phyloP scores from a whole-genome alignment of 2,329 filamentous ascomycete species.

The Pochonia chlamydosporia region DNA sequence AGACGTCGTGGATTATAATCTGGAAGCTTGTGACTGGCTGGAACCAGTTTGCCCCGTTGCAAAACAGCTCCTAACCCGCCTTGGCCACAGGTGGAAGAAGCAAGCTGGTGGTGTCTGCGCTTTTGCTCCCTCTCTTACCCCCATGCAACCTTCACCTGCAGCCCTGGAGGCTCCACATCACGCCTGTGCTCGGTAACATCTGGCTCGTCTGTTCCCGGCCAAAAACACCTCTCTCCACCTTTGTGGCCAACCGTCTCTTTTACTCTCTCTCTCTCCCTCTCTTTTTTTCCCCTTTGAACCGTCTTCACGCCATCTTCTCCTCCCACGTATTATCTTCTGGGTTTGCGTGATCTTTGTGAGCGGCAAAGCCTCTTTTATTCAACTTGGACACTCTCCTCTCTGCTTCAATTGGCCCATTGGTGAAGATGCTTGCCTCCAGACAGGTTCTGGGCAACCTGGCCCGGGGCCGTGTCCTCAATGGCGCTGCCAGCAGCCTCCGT shows the following conservation, averaged over 20 bases:
- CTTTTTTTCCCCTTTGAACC: constrained; percentile 20
- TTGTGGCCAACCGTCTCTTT: constrained; percentile 9
- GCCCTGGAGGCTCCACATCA: constrained; percentile 6
- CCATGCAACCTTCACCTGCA: constrained; percentile 2
- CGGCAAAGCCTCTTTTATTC: constrained; percentile 13
- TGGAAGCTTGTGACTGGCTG: constrained; percentile 18
- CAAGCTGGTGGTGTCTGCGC: background rate
- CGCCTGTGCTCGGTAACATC: constrained; percentile 13
- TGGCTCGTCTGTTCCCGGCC: constrained; percentile 11
- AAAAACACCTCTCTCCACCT: constrained; percentile 22
- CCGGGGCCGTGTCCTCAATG: constrained; percentile 51
- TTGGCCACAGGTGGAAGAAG: background rate
- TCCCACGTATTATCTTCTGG: constrained; percentile 7
- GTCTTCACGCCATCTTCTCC: constrained; percentile 6
- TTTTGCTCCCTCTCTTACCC: background rate
- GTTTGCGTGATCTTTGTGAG: constrained; percentile 14
- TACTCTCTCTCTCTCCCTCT: constrained; percentile 16
- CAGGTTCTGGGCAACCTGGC: constrained; percentile 61
- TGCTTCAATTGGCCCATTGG: constrained; percentile 24
- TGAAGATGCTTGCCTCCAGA: constrained; percentile 64
- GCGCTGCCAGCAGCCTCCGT: constrained; percentile 56
- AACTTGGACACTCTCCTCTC: constrained; percentile 21
- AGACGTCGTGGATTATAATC: constrained; percentile 18
- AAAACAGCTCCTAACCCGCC: background rate
- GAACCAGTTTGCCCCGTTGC: background rate